phyloP scores from a whole-genome alignment of 768 basidiomycete species.

The Hygrophorus pudorinus region DNA sequence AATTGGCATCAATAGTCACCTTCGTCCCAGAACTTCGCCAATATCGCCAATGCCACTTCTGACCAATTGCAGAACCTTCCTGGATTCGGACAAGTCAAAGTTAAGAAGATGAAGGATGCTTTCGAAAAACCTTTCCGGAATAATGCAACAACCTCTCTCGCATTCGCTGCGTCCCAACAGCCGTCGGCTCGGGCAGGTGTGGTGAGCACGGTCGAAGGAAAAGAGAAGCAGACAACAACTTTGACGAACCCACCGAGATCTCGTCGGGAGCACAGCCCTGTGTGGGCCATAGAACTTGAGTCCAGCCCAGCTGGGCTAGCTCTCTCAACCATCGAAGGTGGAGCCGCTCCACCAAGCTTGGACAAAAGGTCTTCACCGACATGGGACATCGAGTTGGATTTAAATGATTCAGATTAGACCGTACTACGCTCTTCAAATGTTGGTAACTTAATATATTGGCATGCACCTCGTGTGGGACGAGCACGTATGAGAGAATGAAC shows the following conservation, averaged over 20 bases:
- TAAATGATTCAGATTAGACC: constrained; percentile 18
- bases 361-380: constrained; percentile 33
- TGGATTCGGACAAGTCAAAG: constrained; percentile 91
- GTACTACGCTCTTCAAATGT: background rate
- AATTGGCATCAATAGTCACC: background rate
- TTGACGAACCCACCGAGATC: constrained; percentile 7
- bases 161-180: constrained; percentile 20
- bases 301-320: constrained; percentile 12
- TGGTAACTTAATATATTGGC: no score
- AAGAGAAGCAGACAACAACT: constrained; percentile 4
- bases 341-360: background rate
- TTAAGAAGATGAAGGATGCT: constrained; percentile 81
- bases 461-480: no score
- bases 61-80: constrained; percentile 78
- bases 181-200: constrained; percentile 2
- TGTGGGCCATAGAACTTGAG: constrained; percentile 69
- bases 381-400: constrained; percentile 68
- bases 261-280: constrained; percentile 42
- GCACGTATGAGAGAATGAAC: no score
- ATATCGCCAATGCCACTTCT: constrained; percentile 62
- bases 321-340: background rate
- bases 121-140: constrained; percentile 85
- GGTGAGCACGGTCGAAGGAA: constrained; percentile 4
- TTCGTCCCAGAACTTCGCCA: constrained; percentile 64
- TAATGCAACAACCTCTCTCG: constrained; percentile 40